Base-by-base conservation (phyloP, 2,329 filamentous ascomycete species). In the Magnaporthiopsis rhizophila region DNA sequence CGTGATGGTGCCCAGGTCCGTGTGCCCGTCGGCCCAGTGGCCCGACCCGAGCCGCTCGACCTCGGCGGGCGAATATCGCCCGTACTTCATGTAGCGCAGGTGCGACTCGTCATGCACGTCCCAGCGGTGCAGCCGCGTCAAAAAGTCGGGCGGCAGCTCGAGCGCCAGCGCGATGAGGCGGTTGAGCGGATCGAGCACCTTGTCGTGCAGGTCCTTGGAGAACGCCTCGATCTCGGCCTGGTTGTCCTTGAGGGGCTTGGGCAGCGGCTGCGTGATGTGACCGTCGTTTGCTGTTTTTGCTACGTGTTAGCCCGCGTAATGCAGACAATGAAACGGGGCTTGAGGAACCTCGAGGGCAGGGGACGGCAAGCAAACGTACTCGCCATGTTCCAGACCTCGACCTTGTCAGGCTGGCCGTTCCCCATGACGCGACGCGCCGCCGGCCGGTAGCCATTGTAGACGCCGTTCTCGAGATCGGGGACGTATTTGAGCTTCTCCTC, bases 11-110 rank as follows among this genome's bases (percentile, higher is more conserved):
- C 81, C 82, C 3, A 83, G 72, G 66, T 85, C 82, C 0, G 82
- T 84, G 68, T 85, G 82, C 0, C 82, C 81, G 15, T 74, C 72
- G 0, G 74, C 71, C 72, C 74, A 78, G 21, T 77, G 65, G 34
- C 77, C 73, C 11, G 32, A 56, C 0, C 72, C 72, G 3, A 75
- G 68, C 32, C 68, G 69, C 12, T 67, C 58, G 70, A 82, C 83
- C 36, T 79, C 77, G 21, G 80, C 78, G 4, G 73, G 69, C 0
- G 76, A 77, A 15, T 82, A 78, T 0, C 75, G 75, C 64, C 80
- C 77, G 68, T 86, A 86, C 65, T 83, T 80, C 83, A 86, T 86
- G 71, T 86, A 86, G 9, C 85, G 80, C 45, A 86, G 76, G 68
- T 86, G 82, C 63, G 82, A 81, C 67, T 86, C 83, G 59, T 80